Percentiles rank a stretch among this genome's conserved stretches.
Evolutionary conservation across 2,329 filamentous ascomycete genomes (phyloP).

Genomic region (Pestalotiopsis sp.): DNA sequence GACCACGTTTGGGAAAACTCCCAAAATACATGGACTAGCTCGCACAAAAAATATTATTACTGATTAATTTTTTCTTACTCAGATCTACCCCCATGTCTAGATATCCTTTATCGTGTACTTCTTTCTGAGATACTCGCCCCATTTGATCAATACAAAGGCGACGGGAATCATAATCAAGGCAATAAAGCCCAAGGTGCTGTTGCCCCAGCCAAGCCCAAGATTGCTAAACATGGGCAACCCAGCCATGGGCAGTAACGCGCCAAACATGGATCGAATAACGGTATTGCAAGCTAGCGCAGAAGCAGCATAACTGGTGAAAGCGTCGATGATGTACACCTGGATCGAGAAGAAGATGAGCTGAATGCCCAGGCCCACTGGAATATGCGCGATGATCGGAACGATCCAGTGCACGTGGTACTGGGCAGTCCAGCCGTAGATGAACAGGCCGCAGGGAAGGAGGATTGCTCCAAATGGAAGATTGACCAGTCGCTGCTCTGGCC

Average conservation of each 20-base stretch:
- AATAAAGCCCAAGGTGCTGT: conserved; percentile 22
- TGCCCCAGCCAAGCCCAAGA: conserved; percentile 45
- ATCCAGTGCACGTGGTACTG: conserved; percentile 39
- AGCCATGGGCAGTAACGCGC: conserved; percentile 51
- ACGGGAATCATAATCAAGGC: background rate
- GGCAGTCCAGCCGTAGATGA: conserved; percentile 48
- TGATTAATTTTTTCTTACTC: no score
- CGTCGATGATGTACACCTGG: conserved; percentile 44
- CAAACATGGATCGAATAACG: conserved; percentile 37
- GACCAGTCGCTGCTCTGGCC: background rate
- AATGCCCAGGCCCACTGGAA: conserved; percentile 32
- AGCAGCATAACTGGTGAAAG: conserved; percentile 48
- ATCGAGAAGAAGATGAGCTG: conserved; percentile 34
- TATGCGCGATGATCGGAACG: conserved; percentile 38
- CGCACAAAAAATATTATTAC: no score
- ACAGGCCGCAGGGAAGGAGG: conserved; percentile 53
- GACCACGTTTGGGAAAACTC: no score
- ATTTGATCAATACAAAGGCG: background rate
- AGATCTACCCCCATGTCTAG: no score
- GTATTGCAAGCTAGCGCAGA: conserved; percentile 47
- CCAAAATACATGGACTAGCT: no score
- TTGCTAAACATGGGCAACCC: conserved; percentile 40
- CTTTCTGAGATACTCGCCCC: background rate
- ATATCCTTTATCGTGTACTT: no score
- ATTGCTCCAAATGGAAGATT: background rate